These are phyloP conservation scores for Psilocybe sp. DNA, from an alignment of 768 basidiomycete species.

Conservation along the genomic window DNA sequence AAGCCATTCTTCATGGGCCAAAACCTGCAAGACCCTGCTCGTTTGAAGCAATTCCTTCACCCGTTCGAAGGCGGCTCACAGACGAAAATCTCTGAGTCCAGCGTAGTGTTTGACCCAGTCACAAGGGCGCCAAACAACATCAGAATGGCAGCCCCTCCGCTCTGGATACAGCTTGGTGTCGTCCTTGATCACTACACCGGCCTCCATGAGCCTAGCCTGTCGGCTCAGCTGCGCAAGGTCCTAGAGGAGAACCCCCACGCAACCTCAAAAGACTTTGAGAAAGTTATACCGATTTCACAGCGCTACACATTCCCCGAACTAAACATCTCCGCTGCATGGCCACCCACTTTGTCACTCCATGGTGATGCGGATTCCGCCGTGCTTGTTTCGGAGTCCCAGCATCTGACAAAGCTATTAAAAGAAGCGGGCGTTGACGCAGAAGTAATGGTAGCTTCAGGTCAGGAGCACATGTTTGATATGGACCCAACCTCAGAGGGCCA, in stretches of 20 bases:
- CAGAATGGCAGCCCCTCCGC: conserved; percentile 51
- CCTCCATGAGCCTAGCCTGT: conserved; percentile 45
- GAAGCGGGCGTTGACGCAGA: conserved; percentile 31
- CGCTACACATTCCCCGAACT: conserved; percentile 48
- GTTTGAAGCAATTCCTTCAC: conserved; percentile 45
- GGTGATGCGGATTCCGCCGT: conserved; percentile 49
- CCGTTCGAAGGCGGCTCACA: conserved; percentile 28
- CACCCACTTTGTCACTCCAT: conserved; percentile 48
- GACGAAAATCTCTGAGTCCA: conserved; percentile 34
- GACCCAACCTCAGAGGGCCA: conserved; percentile 37
- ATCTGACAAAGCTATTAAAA: conserved; percentile 31
- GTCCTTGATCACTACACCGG: conserved; percentile 61
- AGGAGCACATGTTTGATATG: conserved; percentile 60
- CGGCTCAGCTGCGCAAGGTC: conserved; percentile 32
- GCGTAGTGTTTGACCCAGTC: conserved; percentile 14
- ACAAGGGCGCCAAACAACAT: conserved; percentile 51
- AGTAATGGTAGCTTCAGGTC: conserved; percentile 36
- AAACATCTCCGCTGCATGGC: conserved; percentile 35
- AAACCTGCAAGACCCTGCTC: conserved; percentile 42
- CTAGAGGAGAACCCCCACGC: conserved; percentile 5
- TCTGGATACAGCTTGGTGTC: conserved; percentile 57
- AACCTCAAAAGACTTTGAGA: conserved; percentile 7
- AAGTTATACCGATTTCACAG: conserved; percentile 30
- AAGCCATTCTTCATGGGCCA: conserved; percentile 35
- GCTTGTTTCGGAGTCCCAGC: conserved; percentile 34